phyloP scores from a whole-genome alignment of 2,329 filamentous ascomycete genomes.

The Fusarium acutatum region DNA sequence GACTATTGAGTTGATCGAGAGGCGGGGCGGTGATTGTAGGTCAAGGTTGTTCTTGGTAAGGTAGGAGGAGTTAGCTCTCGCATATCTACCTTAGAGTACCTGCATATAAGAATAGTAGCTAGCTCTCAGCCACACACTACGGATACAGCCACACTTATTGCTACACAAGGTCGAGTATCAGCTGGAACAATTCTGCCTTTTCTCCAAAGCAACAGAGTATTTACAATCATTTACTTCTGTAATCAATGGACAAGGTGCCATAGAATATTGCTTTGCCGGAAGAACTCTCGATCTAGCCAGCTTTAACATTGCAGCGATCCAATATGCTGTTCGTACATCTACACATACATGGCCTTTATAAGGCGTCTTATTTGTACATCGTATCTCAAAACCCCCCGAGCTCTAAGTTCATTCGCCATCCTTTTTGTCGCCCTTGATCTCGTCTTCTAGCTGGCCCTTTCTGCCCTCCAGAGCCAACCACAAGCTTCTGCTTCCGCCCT shows the following conservation, averaged over 20 bases:
- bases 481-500: constrained; percentile 80
- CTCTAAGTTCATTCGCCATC: constrained; percentile 12
- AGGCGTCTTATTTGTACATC: constrained; percentile 27
- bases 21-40: constrained; percentile 24
- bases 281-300: neutral
- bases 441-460: constrained; percentile 79
- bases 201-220: neutral
- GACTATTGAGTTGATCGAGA: neutral
- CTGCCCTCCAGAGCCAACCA: constrained; percentile 90
- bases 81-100: neutral
- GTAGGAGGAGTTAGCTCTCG: constrained; percentile 4
- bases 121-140: constrained; percentile 23
- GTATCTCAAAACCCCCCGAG: neutral
- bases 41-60: constrained; percentile 1
- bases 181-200: neutral
- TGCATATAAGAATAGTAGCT: neutral
- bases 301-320: neutral
- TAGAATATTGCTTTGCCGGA: neutral
- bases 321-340: constrained; percentile 40
- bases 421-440: constrained; percentile 34
- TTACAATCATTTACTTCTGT: neutral
- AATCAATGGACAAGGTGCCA: neutral
- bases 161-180: neutral
- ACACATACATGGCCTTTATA: constrained; percentile 35
- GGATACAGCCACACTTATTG: constrained; percentile 17